Percentiles rank a stretch among this genome's conserved stretches.
Evolutionary conservation across 345 rosid genomes (phyloP).

Genomic region (Gynandropsis gynandra): DNA sequence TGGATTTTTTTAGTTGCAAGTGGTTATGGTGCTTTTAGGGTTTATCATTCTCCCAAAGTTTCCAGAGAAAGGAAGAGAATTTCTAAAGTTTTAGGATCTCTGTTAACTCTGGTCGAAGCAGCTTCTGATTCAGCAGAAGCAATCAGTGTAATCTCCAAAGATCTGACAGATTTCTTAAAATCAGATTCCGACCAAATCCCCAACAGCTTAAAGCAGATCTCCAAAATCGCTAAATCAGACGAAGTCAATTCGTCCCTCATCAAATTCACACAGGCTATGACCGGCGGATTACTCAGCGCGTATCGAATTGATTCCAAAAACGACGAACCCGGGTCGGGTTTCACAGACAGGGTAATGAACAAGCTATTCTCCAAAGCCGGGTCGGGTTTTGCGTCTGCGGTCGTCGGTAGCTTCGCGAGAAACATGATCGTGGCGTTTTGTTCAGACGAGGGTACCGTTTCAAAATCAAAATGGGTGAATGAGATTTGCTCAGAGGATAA

Average conservation of each 20-base stretch:
- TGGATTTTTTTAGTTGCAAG: constrained; percentile 44
- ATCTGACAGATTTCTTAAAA: constrained; percentile 43
- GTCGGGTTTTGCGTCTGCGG: constrained; percentile 64
- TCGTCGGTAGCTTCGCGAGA: constrained; percentile 79
- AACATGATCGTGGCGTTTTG: constrained; percentile 49
- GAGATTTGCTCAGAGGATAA: constrained; percentile 40
- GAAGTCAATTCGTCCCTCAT: constrained; percentile 47
- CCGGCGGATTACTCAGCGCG: constrained; percentile 45
- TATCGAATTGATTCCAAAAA: constrained; percentile 22
- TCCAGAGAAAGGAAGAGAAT: constrained; percentile 25
- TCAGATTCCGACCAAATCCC: constrained; percentile 72
- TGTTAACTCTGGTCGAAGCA: constrained; percentile 49
- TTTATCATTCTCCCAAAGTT: constrained; percentile 4
- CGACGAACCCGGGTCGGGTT: constrained; percentile 29
- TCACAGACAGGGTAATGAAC: constrained; percentile 47
- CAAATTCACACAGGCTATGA: constrained; percentile 44
- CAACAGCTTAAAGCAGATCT: constrained; percentile 60
- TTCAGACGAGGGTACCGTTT: constrained; percentile 15
- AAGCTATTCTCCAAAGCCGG: constrained; percentile 60
- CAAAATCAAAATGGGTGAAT: constrained; percentile 31
- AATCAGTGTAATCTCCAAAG: constrained; percentile 39
- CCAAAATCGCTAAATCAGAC: constrained; percentile 44
- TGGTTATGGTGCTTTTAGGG: constrained; percentile 50
- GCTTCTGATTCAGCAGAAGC: constrained; percentile 55
- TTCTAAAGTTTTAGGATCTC: constrained; percentile 41